Base-by-base conservation (phyloP, 139 green algal genomes). In the Pleodorina starrii region DNA sequence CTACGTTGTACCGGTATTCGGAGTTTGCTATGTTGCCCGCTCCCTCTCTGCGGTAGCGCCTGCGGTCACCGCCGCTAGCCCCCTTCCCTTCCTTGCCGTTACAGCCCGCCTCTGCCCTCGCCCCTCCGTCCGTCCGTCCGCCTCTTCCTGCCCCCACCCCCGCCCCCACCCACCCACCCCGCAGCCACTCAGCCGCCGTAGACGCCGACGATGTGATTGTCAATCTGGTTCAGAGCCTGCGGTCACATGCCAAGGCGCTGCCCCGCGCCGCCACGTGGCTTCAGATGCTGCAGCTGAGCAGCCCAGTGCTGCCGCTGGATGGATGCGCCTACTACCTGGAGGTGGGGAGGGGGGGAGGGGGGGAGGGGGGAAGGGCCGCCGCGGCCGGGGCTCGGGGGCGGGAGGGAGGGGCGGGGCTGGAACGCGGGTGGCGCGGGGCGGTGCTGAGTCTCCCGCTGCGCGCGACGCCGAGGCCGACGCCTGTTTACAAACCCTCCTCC, bases 201-300 rank as follows among this genome's bases (percentile, higher is more conserved):
- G 69, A 71, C 25, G 83, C 68, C 7, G 84, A 89, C 69, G 69
- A 89, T 25, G 84, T 23, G 11, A 29, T 89, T 23, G 84, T 89
- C 35, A 38, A 12, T 21, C 84, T 89, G 48, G 27, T 89, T 17
- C 84, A 89, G 69, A 84, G 50, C 54, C 69, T 89, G 36, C 25
- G 29, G 14, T 38, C 51, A 3, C 71, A 84, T 50, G 23, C 63
- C 32, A 63, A 38, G n/a, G 72, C 42, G 32, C 54, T 59, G 29
- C 36, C 71, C 35, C 84, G 84, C 50, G 84, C 69, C 29, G 84
- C 71, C 48, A 73, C 43, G 5, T 89, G 72, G 72, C 14, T 48
- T 48, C 84, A 89, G 84, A 50, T 89, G 84, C 84, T 89, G 84
- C 69, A 82, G 69, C 7, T 89, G 50, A 59, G 2, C 36, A 27